Base-by-base conservation (phyloP, 2,329 filamentous ascomycete genomes). In the Esteya vermicola region DNA sequence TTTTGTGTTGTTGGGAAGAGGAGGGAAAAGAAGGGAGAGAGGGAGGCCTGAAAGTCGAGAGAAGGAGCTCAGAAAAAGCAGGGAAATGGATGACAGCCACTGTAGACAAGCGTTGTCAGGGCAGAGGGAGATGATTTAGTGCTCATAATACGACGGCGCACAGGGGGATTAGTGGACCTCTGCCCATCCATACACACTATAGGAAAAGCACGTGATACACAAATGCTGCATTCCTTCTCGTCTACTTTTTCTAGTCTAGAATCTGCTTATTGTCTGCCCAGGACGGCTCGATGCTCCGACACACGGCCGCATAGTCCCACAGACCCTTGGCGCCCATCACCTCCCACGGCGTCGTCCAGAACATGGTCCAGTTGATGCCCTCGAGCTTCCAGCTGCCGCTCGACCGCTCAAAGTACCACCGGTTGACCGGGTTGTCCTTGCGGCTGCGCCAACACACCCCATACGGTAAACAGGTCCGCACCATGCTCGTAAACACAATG, bases 321-420 rank as follows among this genome's bases (percentile, higher is more conserved):
- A 85, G 73, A 36, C 60, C 66, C 44, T 65, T 59, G 27, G 65
- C 61, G 43, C 71, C 67, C 35, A 72, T 61, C 33, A 75, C 62
- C 41, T 79, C 65, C 35, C 75, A 72, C 1, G 73, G 68, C 1
- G 82, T 91, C 2, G 91, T 98, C 88, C 91, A 98, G 54, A 98
- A 98, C 86, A 96, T 95, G 4, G 86, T 85, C 91, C 91, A 98
- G 50, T 88, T 80, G 34, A 74, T 83, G n/a, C 73, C 76, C 1
- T 72, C 68, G 28, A 98, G 62, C 61, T 93, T 91, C 70, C 79
- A 82, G 3, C 79, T 88, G 0, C 91, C 91, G 36, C 73, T 65
- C 3, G 84, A 85, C 36, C 91, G 71, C 60, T 98, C 91, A 60
- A 96, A 95, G 57, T 98, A 98, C 91, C 91, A 98, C 56, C 95